Evolutionary conservation across 2,329 filamentous ascomycete species (phyloP).

Genomic region (Metarhizium brunneum): DNA sequence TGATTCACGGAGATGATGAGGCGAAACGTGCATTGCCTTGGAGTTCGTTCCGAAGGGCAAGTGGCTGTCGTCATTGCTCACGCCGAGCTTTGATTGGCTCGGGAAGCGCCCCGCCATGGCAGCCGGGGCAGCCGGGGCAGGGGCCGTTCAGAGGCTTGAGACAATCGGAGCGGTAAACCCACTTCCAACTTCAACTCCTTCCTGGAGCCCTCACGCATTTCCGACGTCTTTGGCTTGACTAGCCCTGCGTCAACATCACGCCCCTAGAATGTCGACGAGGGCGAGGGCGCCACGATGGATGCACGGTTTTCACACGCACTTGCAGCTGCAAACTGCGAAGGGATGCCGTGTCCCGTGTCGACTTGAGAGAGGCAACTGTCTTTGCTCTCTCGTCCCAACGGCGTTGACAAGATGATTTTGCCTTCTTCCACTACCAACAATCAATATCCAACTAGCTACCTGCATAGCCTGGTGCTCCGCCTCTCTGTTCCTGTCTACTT

Average conservation of each 20-base stretch:
- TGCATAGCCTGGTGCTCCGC: too few relatives aligned
- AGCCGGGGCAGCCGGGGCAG: neutral
- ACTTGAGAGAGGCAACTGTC: too few relatives aligned
- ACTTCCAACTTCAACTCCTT: neutral
- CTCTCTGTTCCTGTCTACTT: too few relatives aligned
- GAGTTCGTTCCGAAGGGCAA: neutral
- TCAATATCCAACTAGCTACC: too few relatives aligned
- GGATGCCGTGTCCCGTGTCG: neutral
- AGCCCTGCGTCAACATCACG: neutral
- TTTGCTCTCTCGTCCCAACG: neutral
- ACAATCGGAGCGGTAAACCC: conserved; percentile 1
- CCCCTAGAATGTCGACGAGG: neutral
- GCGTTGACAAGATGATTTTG: too few relatives aligned
- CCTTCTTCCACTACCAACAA: too few relatives aligned
- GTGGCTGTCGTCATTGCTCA: neutral
- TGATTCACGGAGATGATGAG: conserved; percentile 4
- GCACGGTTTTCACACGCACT: neutral
- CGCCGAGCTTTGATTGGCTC: neutral
- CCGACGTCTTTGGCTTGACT: neutral
- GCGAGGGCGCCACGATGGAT: neutral
- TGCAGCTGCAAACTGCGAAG: neutral
- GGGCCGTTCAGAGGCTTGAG: conserved; percentile 3
- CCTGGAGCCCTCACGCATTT: neutral
- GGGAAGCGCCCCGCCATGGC: neutral
- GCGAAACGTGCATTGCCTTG: conserved; percentile 7